These are phyloP conservation scores for Colletotrichum nymphaeae DNA, from an alignment of 2,329 filamentous ascomycete genomes.

Conservation along the genomic window DNA sequence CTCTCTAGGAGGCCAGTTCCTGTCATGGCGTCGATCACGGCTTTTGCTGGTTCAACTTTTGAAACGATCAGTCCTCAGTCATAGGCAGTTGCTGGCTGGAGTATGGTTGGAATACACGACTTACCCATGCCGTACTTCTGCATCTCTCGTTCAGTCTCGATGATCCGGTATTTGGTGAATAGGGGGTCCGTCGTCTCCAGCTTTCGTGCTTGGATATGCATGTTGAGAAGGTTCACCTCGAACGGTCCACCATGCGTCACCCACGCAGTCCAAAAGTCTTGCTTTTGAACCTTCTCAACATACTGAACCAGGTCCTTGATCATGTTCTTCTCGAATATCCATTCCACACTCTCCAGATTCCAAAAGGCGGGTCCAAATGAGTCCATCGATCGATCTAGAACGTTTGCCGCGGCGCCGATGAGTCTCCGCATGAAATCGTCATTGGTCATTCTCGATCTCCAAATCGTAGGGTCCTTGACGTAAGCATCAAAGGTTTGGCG, in stretches of 20 bases:
- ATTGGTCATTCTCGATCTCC: constrained; percentile 5
- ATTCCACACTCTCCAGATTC: constrained; percentile 24
- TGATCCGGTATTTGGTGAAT: constrained; percentile 5
- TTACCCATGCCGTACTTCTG: constrained; percentile 15
- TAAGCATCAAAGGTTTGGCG: constrained; percentile 11
- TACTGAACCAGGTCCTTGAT: constrained; percentile 9
- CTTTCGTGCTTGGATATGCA: constrained; percentile 22
- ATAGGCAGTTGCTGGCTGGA: not conserved
- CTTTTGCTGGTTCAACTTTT: not conserved
- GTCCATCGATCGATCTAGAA: not conserved
- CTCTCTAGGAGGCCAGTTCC: constrained; percentile 5
- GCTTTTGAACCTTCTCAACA: not conserved
- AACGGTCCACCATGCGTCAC: constrained; percentile 5
- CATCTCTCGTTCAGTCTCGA: constrained; percentile 22
- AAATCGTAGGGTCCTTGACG: constrained; percentile 14
- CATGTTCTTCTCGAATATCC: constrained; percentile 17
- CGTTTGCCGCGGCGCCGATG: not conserved
- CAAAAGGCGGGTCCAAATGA: constrained; percentile 9
- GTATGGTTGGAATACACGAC: not conserved
- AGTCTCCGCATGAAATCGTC: not conserved
- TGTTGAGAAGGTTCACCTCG: constrained; percentile 21
- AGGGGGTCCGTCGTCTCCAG: constrained; percentile 14
- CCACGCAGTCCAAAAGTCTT: constrained; percentile 27
- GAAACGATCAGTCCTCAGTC: not conserved
- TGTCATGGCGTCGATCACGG: not conserved